Percentiles rank a stretch among this genome's conserved stretches.
phyloP scores from a whole-genome alignment of 176 grass and related monocot species.

The Paspalum notatum region DNA sequence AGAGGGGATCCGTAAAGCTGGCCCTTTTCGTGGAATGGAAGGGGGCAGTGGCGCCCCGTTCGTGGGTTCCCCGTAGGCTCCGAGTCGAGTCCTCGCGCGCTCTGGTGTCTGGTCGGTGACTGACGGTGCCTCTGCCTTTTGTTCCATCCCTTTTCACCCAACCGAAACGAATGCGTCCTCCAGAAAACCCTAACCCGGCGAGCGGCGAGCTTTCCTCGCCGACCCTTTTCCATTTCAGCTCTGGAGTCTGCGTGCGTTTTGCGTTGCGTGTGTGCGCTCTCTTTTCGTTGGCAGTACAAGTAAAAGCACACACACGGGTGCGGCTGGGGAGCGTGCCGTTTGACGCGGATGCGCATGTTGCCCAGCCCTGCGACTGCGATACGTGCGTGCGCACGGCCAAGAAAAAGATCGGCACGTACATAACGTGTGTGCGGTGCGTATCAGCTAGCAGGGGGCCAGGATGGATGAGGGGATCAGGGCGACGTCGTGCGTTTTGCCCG shows the following conservation, averaged over 20 bases:
- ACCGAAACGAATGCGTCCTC: neutral
- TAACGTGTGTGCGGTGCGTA: neutral
- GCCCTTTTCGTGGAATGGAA: neutral
- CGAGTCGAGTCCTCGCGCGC: conserved; percentile 35
- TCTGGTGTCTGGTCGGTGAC: neutral
- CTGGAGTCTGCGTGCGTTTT: neutral
- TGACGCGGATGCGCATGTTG: neutral
- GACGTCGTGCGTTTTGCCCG: too few species aligned
- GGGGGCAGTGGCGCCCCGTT: conserved; percentile 7
- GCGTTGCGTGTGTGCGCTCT: neutral
- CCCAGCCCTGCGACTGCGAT: neutral
- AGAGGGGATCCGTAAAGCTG: conserved; percentile 22
- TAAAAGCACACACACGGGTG: neutral
- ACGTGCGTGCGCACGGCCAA: neutral
- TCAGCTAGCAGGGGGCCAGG: too few species aligned
- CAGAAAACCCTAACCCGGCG: neutral
- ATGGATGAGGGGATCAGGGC: neutral
- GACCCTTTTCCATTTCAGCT: neutral
- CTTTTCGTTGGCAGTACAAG: neutral
- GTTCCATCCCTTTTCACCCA: neutral
- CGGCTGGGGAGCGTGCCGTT: neutral
- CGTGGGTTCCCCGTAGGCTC: conserved; percentile 53
- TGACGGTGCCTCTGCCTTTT: conserved; percentile 22
- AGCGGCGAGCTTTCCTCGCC: neutral
- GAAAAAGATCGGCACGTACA: neutral